These are phyloP conservation scores for Pneumocystis oryctolagi DNA, from an alignment of 1,139 yeast genomes.

Conservation along the genomic window DNA sequence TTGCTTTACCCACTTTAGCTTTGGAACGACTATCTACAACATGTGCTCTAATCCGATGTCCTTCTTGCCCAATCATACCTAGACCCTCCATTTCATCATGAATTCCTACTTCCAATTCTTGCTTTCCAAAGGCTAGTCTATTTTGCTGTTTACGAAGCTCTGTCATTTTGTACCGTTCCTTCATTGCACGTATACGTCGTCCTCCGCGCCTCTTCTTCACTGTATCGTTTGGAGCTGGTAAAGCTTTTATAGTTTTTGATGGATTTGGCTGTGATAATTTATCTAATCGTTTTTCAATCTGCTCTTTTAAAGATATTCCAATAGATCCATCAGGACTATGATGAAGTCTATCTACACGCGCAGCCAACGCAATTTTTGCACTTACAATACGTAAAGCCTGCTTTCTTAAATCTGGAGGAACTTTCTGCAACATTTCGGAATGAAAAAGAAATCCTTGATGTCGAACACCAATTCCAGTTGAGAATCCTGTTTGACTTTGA, in stretches of 20 bases:
- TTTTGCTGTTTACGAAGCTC: constrained; percentile 74
- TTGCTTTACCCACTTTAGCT: constrained; percentile 23
- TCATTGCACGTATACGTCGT: constrained; percentile 56
- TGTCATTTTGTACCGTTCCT: constrained; percentile 66
- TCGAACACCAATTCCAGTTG: constrained; percentile 32
- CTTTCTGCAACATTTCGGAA: constrained; percentile 25
- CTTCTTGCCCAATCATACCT: constrained; percentile 46
- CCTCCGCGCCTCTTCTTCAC: constrained; percentile 84
- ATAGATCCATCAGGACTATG: constrained; percentile 34
- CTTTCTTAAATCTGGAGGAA: constrained; percentile 44
- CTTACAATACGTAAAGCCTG: constrained; percentile 68
- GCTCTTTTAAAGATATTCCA: constrained; percentile 46
- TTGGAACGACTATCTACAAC: constrained; percentile 22
- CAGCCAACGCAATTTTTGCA: constrained; percentile 68
- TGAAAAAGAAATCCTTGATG: constrained; percentile 45
- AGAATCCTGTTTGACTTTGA: constrained; percentile 32
- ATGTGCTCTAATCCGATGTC: constrained; percentile 27
- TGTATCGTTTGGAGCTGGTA: constrained; percentile 68
- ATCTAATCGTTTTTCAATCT: constrained; percentile 49
- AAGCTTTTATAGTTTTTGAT: constrained; percentile 49
- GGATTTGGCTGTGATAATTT: constrained; percentile 72
- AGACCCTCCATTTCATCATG: constrained; percentile 55
- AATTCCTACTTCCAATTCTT: constrained; percentile 43
- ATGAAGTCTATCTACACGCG: constrained; percentile 54
- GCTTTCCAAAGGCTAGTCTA: constrained; percentile 70